Conservation (phyloP, 1,139 yeast genomes). For the Taphrina pruni region DNA sequence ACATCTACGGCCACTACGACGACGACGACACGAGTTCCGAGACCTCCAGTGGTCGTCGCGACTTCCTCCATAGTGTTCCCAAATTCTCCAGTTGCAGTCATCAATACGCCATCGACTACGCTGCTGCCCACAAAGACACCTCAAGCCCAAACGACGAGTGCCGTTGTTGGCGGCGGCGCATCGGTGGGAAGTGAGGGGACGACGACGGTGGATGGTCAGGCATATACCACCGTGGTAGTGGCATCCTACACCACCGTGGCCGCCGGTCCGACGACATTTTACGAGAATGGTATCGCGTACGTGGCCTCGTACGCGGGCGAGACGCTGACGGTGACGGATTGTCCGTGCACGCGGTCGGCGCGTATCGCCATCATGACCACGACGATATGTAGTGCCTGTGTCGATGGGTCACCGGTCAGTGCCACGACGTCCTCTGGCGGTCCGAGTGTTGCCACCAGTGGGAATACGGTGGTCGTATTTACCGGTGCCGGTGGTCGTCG, state of each 20-base stretch:
- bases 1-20: conserved; percentile 1
- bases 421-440: neutral
- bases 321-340: conserved; percentile 24
- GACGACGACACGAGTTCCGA: neutral
- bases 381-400: conserved; percentile 23
- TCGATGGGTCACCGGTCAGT: conserved; percentile 5
- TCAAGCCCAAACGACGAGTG: neutral
- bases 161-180: neutral
- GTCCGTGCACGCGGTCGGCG: conserved; percentile 30
- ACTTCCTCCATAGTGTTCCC: too few relatives aligned
- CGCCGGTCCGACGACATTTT: conserved; percentile 9
- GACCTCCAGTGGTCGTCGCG: neutral
- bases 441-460: conserved; percentile 16
- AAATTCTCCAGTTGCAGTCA: neutral
- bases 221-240: conserved; percentile 23
- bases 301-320: conserved; percentile 29
- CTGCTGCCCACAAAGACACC: neutral
- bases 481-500: conserved; percentile 1
- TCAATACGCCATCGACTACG: neutral
- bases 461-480: conserved; percentile 11
- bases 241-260: conserved; percentile 27
- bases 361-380: conserved; percentile 17
- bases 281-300: conserved; percentile 30
- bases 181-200: conserved; percentile 22
- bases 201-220: conserved; percentile 19